Base-by-base conservation (phyloP, 129 eudicot species). In the Helichrysum umbraculigerum region DNA sequence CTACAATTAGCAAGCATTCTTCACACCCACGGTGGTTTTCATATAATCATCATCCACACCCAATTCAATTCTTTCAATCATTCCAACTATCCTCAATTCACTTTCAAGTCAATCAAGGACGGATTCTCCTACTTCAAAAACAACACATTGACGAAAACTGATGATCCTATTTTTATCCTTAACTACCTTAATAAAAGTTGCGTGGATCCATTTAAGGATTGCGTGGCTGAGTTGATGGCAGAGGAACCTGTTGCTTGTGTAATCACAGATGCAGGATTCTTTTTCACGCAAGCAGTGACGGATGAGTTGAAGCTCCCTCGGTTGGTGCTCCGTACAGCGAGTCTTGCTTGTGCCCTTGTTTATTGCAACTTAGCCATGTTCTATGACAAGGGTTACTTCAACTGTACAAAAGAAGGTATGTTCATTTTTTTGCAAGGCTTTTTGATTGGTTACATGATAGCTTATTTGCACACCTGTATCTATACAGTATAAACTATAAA, bases 1-100 rank as follows among this genome's bases (percentile, higher is more conserved):
- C 70, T 87, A 65, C 96, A 89, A 56, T 79, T 89, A 12, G 96
- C 96, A 34, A 61, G 33, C 74, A 82, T 89, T 16, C 87, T 89
- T 67, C 80, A 90, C 78, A 74, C 88, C 8, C 63, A 73, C 34
- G 93, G 93, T 54, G 52, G 17, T 44, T 90, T 90, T 74, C 22
- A 69, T 6, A 88, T 90, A 3, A 71, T 81, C 32, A 84, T 90
- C 50, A 81, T 90, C 17, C 91, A 86, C 71, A 76, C 89, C 15
- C 9, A 57, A 14, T 78, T 35, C 68, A 86, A 88, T 82, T 68
- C 91, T 71, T 89, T 83, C 0, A 66, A 84, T 42, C 83, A 73
- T 2, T 78, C 82, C 1, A 78, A 76, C 32, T 66, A 82, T 73
- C 93, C 96, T 16, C 77, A 82, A n/a, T 84, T 84, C 77, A 68